Conservation (phyloP, 1,284 basidiomycete species). For the Inonotus hispidus region DNA sequence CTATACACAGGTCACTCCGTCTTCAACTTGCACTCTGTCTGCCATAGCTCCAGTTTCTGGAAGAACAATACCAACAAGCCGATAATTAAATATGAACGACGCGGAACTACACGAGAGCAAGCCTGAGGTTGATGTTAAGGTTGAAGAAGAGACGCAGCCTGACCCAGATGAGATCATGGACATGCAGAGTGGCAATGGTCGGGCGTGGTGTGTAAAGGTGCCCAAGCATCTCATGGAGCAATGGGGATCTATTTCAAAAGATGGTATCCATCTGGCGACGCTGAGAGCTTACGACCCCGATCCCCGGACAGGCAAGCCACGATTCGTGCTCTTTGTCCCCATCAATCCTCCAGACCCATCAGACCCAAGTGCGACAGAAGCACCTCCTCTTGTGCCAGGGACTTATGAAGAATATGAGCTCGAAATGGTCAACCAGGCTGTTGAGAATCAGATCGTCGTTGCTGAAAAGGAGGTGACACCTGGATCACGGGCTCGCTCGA, state of each 20-base stretch:
- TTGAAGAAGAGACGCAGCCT: conserved; percentile 59
- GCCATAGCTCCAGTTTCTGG: not conserved
- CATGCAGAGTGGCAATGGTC: conserved; percentile 63
- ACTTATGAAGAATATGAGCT: conserved; percentile 61
- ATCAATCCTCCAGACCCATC: conserved; percentile 34
- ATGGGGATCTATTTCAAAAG: conserved; percentile 57
- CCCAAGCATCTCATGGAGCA: conserved; percentile 67
- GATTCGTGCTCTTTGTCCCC: conserved; percentile 64
- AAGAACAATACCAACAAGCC: not conserved
- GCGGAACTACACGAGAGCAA: conserved; percentile 55
- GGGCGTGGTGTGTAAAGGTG: conserved; percentile 77
- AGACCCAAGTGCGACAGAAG: conserved; percentile 24
- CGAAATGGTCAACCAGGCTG: conserved; percentile 69
- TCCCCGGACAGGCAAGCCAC: conserved; percentile 40
- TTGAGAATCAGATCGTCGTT: conserved; percentile 73
- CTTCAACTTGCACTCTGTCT: not conserved
- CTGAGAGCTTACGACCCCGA: conserved; percentile 64
- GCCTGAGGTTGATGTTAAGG: conserved; percentile 38
- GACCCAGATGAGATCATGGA: conserved; percentile 74
- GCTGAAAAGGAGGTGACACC: conserved; percentile 68
- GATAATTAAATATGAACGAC: conserved; percentile 37
- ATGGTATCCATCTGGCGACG: conserved; percentile 65
- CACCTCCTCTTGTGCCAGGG: conserved; percentile 29
- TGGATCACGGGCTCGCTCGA: conserved; percentile 57
- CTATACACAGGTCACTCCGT: not conserved